These are phyloP conservation scores for Stevia rebaudiana DNA, from an alignment of 140 eudicot species.

Conservation along the genomic window DNA sequence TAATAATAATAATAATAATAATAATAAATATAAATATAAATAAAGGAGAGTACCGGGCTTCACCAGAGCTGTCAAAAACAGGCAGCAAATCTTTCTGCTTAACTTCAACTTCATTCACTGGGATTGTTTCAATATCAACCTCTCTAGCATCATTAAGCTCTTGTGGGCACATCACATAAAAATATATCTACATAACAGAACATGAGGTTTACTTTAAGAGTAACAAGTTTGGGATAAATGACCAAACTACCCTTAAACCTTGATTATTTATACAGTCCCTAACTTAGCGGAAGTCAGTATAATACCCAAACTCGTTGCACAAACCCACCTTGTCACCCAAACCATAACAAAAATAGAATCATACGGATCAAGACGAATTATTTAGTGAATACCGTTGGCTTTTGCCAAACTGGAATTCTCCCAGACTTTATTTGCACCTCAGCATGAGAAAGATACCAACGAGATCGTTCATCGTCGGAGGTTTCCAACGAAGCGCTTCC, in stretches of 20 bases:
- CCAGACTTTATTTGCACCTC: constrained; percentile 85
- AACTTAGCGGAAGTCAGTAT: too few species aligned
- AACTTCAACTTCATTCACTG: constrained; percentile 61
- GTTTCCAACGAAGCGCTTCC: constrained; percentile 29
- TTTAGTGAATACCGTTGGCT: constrained; percentile 68
- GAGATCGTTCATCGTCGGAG: constrained; percentile 44
- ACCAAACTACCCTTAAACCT: neutral
- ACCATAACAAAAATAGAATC: too few species aligned
- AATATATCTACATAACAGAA: constrained; percentile 42
- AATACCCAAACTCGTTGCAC: too few species aligned
- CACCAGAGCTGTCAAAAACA: constrained; percentile 58
- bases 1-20: too few species aligned
- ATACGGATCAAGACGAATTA: constrained; percentile 1
- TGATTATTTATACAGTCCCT: too few species aligned
- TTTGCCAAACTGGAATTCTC: constrained; percentile 83
- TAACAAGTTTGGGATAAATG: too few species aligned
- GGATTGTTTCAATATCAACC: constrained; percentile 65
- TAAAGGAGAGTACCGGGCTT: too few species aligned
- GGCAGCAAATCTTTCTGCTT: constrained; percentile 77
- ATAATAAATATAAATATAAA: too few species aligned
- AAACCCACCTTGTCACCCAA: too few species aligned
- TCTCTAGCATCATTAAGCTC: constrained; percentile 45
- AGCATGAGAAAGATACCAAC: constrained; percentile 81
- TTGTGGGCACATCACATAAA: constrained; percentile 50
- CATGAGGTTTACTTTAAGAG: constrained; percentile 3